Conservation (phyloP, 768 basidiomycete genomes). For the Amanita pseudoporphyria region DNA sequence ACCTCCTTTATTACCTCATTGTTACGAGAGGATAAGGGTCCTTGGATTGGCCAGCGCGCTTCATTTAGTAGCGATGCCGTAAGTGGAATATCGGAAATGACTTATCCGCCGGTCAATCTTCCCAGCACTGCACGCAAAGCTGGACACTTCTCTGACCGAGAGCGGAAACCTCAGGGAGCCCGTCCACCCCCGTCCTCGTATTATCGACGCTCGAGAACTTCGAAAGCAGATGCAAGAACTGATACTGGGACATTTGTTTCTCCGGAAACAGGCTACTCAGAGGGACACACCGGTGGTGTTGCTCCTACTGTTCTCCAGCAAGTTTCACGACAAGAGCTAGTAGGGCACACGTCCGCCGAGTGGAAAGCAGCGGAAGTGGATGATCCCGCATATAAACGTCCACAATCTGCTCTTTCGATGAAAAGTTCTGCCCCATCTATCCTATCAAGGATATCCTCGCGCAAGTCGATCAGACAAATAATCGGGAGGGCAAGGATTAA, state of each 20-base stretch:
- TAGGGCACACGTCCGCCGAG: background rate
- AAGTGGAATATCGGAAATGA: slow-evolving; percentile 45
- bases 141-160: background rate
- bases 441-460: slow-evolving; percentile 37
- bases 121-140: slow-evolving; percentile 8
- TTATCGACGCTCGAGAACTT: slow-evolving; percentile 14
- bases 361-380: background rate
- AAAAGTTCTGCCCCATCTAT: slow-evolving; percentile 42
- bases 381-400: slow-evolving; percentile 4
- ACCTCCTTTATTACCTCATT: slow-evolving; percentile 55
- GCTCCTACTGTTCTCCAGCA: background rate
- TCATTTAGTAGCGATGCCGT: slow-evolving; percentile 31
- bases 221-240: background rate
- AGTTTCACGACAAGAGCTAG: background rate
- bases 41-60: slow-evolving; percentile 18
- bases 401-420: slow-evolving; percentile 35
- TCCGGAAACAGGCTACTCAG: background rate
- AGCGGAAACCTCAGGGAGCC: slow-evolving; percentile 10
- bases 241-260: background rate
- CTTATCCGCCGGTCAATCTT: slow-evolving; percentile 34
- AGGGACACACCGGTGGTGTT: background rate
- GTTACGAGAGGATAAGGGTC: slow-evolving; percentile 33
- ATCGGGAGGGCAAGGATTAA: slow-evolving; percentile 37
- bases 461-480: slow-evolving; percentile 26
- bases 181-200: slow-evolving; percentile 28